Evolutionary conservation across 176 grass and related monocot genomes (phyloP), one percentile per base, ranked within the genome.

Genomic region (Ensete ventricosum): DNA sequence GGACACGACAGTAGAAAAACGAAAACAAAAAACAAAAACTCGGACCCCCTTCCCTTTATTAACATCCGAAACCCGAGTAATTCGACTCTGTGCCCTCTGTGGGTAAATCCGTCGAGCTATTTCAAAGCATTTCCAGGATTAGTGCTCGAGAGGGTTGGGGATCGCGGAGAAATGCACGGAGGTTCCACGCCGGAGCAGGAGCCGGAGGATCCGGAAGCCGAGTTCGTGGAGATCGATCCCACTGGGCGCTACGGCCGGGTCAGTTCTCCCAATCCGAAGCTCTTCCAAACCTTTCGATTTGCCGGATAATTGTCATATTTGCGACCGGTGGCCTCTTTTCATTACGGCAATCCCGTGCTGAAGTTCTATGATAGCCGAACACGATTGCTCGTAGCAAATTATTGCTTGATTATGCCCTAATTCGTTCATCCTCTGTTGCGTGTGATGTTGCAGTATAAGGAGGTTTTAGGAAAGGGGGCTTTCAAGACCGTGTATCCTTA

Each of bases 401-500:
- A 64, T 12, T 8, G 9, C 1, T 9, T 64, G 62, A 64, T 24
- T 11, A 26, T 19, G 17, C 48, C 43, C 16, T 70, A 70, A 70
- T 43, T 50, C 9, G 3, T 70, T 52, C 67, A 43, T 69, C 58
- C n/a, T 64, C 20, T 50, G 57, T 34, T 16, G 17, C 50, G 14
- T 5, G 14, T 14, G 53, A 55, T 55, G 16, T 49, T 84, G 84
- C 87, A 92, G 87, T 92, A 92, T 71, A 69, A 80, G 69, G 84
- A 92, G 84, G 80, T 92, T 11, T 78, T 92, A 1, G 90, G 90
- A 68, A 92, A 87, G 77, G 90, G 90, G 14, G 87, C 86, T 49
- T 87, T 92, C 73, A 92, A 92, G 80, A 89, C 90, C 59, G 90
- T 92, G 90, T 92, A 92, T 92, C 87, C 84, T 92, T 83, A 76